These are phyloP conservation scores for Pythium biforme DNA, from an alignment of 352 stramenopile species.

Conservation along the genomic window DNA sequence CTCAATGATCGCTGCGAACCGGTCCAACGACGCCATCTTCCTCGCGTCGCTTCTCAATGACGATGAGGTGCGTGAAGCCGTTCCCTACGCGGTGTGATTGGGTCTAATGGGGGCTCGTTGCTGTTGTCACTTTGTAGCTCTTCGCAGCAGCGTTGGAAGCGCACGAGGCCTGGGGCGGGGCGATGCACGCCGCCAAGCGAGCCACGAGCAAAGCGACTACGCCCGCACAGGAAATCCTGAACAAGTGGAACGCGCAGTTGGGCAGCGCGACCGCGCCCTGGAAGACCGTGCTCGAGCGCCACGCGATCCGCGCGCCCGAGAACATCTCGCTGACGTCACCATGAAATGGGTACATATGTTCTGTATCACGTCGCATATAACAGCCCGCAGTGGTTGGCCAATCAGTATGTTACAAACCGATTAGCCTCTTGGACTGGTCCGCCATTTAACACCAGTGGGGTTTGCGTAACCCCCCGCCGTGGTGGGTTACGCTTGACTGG, in stretches of 20 bases:
- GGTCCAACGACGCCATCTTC: slow-evolving; percentile 49
- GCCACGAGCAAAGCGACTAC: background rate
- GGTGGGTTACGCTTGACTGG: slow-evolving; percentile 8
- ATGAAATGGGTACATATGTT: slow-evolving; percentile 5
- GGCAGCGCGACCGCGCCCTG: slow-evolving; percentile 18
- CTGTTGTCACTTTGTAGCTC: slow-evolving; percentile 12
- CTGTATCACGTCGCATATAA: slow-evolving; percentile 23
- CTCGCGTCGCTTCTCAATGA: slow-evolving; percentile 49
- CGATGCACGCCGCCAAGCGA: slow-evolving; percentile 16
- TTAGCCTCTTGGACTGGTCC: slow-evolving; percentile 7
- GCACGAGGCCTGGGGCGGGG: slow-evolving; percentile 6
- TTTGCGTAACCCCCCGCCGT: background rate
- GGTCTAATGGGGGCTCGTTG: background rate
- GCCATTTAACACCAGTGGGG: slow-evolving; percentile 15
- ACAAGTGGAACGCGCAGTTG: slow-evolving; percentile 25
- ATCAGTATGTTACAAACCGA: slow-evolving; percentile 19
- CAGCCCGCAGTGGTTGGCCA: slow-evolving; percentile 12
- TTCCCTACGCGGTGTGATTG: no score
- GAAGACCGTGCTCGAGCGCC: slow-evolving; percentile 21
- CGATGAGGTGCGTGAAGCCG: slow-evolving; percentile 30
- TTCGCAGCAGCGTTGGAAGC: slow-evolving; percentile 16
- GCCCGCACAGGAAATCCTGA: slow-evolving; percentile 3
- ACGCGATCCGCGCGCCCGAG: slow-evolving; percentile 20
- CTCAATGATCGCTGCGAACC: slow-evolving; percentile 23
- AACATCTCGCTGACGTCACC: slow-evolving; percentile 6